Evolutionary conservation across 148 eudicot species (phyloP), one percentile per base, ranked within the genome.

Genomic region (Persicaria maculosa): DNA sequence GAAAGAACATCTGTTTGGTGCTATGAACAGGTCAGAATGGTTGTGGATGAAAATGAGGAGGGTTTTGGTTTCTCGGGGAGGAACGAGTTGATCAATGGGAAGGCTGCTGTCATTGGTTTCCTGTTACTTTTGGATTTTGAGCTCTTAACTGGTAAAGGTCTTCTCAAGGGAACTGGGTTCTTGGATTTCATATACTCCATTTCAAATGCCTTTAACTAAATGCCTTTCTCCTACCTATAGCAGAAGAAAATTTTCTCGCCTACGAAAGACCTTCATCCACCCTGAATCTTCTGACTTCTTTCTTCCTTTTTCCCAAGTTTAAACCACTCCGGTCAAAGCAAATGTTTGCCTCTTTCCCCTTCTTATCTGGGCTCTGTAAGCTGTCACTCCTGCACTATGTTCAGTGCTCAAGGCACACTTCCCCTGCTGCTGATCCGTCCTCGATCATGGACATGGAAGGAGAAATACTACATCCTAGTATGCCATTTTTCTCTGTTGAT

Each of bases 151-250:
- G 98, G 98, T 77, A 89, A 87, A 85, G 98, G 98, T 78, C 83
- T 94, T 59, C 89, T 94, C 71, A 94, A 90, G 79, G 98, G 98
- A 76, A 94, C 97, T 44, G 97, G 98, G 50, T 94, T 94, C 88
- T 83, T 94, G 85, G 98, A 94, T 83, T 94, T 94, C 89, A 84
- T 94, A 44, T 90, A 94, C 71, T 83, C 93, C 36, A 78, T 81
- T 75, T 79, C 88, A 45, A 82, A 90, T 74, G 91, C 96, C 77
- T 80, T 91, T n/a, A 81, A 91, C 0, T 92, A 80, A 84, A 40
- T 62, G 44, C 68, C 68, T 31, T 31, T 62, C 68, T 62, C 31
- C 4, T 62, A 16, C 68, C 68, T 62, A 25, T n/a, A 62, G 68
- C 68, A 62, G 68, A 25, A 62, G 68, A 62, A 19, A 62, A 62